Evolutionary conservation across 768 basidiomycete species (phyloP), one percentile per base, ranked within the genome.

Genomic region (Leccinum longicurvipes): DNA sequence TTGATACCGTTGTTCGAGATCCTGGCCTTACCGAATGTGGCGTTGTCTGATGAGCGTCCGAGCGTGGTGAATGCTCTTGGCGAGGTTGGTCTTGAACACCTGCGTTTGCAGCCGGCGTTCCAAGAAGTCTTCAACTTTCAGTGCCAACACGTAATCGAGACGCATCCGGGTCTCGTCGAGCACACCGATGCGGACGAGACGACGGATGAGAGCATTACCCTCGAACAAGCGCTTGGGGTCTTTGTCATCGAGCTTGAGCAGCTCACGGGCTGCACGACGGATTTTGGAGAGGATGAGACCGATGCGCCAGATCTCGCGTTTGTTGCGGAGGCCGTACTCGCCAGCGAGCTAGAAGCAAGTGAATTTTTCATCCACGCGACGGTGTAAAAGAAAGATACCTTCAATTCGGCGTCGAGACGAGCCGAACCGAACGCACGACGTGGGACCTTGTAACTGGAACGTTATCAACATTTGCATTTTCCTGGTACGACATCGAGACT

Each of bases 291-390:
- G 88, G 74, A 86, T 87, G 70, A 99, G 88, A 74, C 93, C 86
- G 76, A 99, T 98, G 71, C 97, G 92, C 97, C 96, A 99, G 81
- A 98, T 97, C 80, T 99, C 97, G 74, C 96, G 91, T 84, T 99
- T 99, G 91, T 98, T 98, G 76, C 95, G 91, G 73, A 98, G 92
- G 75, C 97, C 97, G 82, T 95, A 98, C 79, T 99, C 97, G 77
- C 97, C 96, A 52, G 95, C 96, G 76, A 98, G 95, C 96, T 97
- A 67, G 39, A 51, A 15, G 42, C 34, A 24, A 36, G 50, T 50
- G 28, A 58, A 50, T 27, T n/a, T 23, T 45, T 28, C 12, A 36
- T 47, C 24, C 29, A 57, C 49, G 14, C 14, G n/a, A 50, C 4
- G 34, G 14, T 4, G 23, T 5, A 10, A 24, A 25, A 17, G 9